Base-by-base conservation (phyloP, 768 basidiomycete species). In the Trametes meyenii region DNA sequence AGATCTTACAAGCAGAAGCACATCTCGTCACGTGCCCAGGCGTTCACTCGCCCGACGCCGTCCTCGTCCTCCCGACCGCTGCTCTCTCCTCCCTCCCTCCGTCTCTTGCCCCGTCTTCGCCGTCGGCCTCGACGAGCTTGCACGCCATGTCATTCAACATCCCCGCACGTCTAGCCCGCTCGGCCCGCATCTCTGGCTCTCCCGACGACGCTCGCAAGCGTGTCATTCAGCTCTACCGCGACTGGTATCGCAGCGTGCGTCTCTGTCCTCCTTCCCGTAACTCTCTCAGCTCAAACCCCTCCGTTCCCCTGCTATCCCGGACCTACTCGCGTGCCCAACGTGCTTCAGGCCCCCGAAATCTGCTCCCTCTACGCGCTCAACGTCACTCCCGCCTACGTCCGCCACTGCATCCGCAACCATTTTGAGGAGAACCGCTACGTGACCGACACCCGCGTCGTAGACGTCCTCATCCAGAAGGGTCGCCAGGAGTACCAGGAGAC, bases 401-500 rank as follows among this genome's bases (percentile, higher is more conserved):
- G 97, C 13, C 85, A 90, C 58, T 84, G 86, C 66, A 86, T 98
- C 64, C 87, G 97, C 66, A 85, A 87, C 67, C 84, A 87, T 60
- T 98, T 96, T 66, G 96, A 98, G 74, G 80, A 82, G 64, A 90
- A 96, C 79, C 83, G 88, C 55, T 79, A 90, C 68, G 86, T 97
- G 40, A 85, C 87, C 46, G 93, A 98, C 77, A 76, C 83, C 26
- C 85, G 86, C 57, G 85, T 90, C 23, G 85, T 98, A 72, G 94
- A 99, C 73, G 78, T 96, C 46, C 80, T 98, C 67, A 71, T 97
- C 42, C 82, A 89, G 71, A 98, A 98, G 80, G 81, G 85, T 54
- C 80, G 86, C 64, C 89, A 87, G 77, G 94, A 98, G 67, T 92
- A 86, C 70, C 96, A 98, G 80, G 96, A 98, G 81, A 89, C 89